Percentiles rank a stretch among this genome's conserved stretches.
These are phyloP conservation scores for Brachypodium distachyon DNA, from an alignment of 202 grass and related monocot species.

Conservation along the genomic window DNA sequence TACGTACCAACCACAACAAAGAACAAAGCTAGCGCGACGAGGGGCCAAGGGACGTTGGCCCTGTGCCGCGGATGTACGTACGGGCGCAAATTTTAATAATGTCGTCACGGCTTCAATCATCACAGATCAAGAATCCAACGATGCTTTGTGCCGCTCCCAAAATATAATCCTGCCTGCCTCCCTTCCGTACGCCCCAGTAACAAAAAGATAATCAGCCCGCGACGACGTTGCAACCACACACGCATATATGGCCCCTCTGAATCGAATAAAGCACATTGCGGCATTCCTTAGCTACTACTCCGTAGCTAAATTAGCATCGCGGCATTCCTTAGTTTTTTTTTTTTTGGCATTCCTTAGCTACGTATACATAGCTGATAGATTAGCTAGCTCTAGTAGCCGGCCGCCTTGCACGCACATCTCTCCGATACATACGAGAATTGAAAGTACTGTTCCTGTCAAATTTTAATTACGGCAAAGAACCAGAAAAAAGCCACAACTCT, in stretches of 20 bases:
- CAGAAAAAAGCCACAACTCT: too few species aligned
- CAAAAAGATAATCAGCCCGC: not conserved
- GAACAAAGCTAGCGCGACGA: conserved; percentile 30
- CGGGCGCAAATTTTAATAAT: conserved; percentile 13
- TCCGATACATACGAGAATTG: too few species aligned
- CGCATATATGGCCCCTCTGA: too few species aligned
- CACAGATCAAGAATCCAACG: conserved; percentile 47
- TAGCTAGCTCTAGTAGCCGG: too few species aligned
- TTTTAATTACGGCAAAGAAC: too few species aligned
- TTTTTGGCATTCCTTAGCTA: too few species aligned
- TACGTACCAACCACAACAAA: not conserved
- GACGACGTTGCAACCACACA: conserved; percentile 13
- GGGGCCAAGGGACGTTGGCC: not conserved
- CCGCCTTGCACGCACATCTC: too few species aligned
- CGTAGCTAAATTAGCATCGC: too few species aligned
- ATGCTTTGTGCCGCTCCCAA: conserved; percentile 7
- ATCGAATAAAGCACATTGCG: conserved; percentile 11
- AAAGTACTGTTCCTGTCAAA: too few species aligned
- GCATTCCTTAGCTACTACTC: not conserved
- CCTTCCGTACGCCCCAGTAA: conserved; percentile 10
- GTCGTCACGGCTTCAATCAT: conserved; percentile 31
- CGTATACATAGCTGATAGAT: too few species aligned
- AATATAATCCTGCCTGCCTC: not conserved
- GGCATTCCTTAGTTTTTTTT: too few species aligned
- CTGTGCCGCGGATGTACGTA: conserved; percentile 14